phyloP scores from a whole-genome alignment of 2,329 filamentous ascomycete genomes.

The Exophiala dermatitidis region DNA sequence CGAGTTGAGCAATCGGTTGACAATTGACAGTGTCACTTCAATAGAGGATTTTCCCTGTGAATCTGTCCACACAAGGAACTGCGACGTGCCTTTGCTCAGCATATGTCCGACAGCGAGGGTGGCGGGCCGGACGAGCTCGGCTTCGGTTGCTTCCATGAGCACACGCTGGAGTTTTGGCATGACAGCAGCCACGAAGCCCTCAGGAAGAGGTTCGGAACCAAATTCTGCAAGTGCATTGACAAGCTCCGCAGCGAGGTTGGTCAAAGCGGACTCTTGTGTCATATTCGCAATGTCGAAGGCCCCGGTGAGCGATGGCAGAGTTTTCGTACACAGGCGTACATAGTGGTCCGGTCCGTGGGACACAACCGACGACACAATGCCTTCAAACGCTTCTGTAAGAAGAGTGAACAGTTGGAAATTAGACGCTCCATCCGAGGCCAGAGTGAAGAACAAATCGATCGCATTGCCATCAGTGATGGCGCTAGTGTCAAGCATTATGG shows the following conservation, averaged over 20 bases:
- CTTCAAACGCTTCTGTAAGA: constrained; percentile 85
- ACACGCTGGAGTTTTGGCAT: constrained; percentile 82
- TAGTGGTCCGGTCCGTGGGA: constrained; percentile 62
- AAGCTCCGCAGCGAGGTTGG: constrained; percentile 80
- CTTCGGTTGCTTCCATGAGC: constrained; percentile 75
- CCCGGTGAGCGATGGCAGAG: constrained; percentile 77
- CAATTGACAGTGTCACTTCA: constrained; percentile 82
- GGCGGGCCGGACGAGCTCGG: constrained; percentile 77
- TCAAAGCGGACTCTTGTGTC: constrained; percentile 75
- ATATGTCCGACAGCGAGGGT: constrained; percentile 84
- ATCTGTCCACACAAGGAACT: constrained; percentile 82
- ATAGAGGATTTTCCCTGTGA: constrained; percentile 72
- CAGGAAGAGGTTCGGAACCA: constrained; percentile 75
- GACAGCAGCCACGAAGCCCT: constrained; percentile 74
- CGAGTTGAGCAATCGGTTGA: constrained; percentile 73
- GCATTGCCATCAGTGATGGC: constrained; percentile 66
- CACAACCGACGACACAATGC: constrained; percentile 53
- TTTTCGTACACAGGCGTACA: constrained; percentile 71
- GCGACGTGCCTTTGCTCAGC: constrained; percentile 79
- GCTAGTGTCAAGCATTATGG: constrained; percentile 69
- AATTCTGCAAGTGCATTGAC: constrained; percentile 74
- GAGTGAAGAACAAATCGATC: constrained; percentile 74
- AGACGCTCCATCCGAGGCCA: constrained; percentile 77
- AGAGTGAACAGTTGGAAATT: constrained; percentile 89
- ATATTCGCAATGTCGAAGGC: constrained; percentile 83